Base-by-base conservation (phyloP, 2,329 filamentous ascomycete genomes). In the Neofusicoccum cordaticola region DNA sequence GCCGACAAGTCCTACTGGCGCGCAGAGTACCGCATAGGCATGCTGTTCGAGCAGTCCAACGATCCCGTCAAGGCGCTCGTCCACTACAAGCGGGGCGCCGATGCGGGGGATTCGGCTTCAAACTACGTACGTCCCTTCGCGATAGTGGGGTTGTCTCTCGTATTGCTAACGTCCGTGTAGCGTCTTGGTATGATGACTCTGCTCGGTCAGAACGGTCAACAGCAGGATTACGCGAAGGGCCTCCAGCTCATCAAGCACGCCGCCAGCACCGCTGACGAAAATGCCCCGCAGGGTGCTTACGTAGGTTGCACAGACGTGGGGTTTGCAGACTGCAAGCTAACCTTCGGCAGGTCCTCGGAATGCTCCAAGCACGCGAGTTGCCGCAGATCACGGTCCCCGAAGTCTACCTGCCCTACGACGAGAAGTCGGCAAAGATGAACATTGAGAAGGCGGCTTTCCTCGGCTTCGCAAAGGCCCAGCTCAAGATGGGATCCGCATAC, bases 141-240 rank as follows among this genome's bases (percentile, higher is more conserved):
- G 15, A 42, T 47, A 31, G 42, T 27, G 56, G 56, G 15, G 56
- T n/a, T 8, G 22, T 8, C 9, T 22, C 42, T 60, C 56, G 56
- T 47, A 47, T 80, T n/a, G 53, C 63, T 65, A 47, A 65, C 53
- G 17, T 27, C 12, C 27, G 42, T 19, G 17, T 50, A 65, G 56
- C 88, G 95, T 66, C 82, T 99, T 70, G 95, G 95, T 65, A 99
- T 99, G 95, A 97, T 99, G 90, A 93, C 91, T 66, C 82, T 99
- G 60, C 85, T 98, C 63, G 95, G 95, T 34, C 95, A 99, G 79
- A 93, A 97, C 76, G 92, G 92, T 56, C 92, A 96, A 78, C 85
- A 82, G 45, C 93, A 95, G 75, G 92, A 98, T 75, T 94, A 87
- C 71, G 81, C 85, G 44, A 84, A 82, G 64, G 95, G 93, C 1